Percentiles rank a stretch among this genome's conserved stretches.
These are phyloP conservation scores for Taphrina deformans DNA, from an alignment of 1,139 yeast species.

Conservation along the genomic window DNA sequence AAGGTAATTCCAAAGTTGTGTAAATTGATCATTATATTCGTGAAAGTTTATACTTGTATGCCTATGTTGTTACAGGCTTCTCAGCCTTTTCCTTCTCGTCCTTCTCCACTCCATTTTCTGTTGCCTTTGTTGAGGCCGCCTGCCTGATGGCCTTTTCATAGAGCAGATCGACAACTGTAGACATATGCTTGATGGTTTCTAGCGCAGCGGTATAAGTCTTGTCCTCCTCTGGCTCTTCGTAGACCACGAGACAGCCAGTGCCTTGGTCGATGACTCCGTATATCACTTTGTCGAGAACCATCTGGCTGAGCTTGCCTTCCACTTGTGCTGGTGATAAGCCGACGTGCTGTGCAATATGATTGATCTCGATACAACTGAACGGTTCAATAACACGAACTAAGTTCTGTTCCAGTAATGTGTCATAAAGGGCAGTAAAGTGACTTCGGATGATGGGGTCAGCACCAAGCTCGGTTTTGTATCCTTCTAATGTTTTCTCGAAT, in stretches of 20 bases:
- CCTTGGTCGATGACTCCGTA: slow-evolving; percentile 98
- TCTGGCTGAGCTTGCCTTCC: slow-evolving; percentile 90
- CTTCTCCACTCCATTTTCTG: neutral
- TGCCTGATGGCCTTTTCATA: slow-evolving; percentile 67
- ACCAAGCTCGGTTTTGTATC: slow-evolving; percentile 73
- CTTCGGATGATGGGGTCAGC: slow-evolving; percentile 86
- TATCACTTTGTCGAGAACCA: slow-evolving; percentile 92
- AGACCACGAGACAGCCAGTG: slow-evolving; percentile 92
- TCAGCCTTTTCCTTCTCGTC: neutral
- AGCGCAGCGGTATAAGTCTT: slow-evolving; percentile 78
- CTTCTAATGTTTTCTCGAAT: slow-evolving; percentile 74
- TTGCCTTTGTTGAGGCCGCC: neutral
- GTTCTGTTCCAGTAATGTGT: slow-evolving; percentile 88
- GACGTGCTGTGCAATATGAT: slow-evolving; percentile 81
- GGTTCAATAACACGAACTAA: slow-evolving; percentile 93
- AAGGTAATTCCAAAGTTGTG: no score
- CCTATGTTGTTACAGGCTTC: slow-evolving; percentile 3
- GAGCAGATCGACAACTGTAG: slow-evolving; percentile 82
- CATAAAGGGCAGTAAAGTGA: slow-evolving; percentile 90
- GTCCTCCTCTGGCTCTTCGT: slow-evolving; percentile 85
- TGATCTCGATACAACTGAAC: slow-evolving; percentile 87
- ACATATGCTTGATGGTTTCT: slow-evolving; percentile 82
- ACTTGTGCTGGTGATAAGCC: slow-evolving; percentile 87
- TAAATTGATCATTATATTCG: neutral
- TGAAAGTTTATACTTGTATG: neutral